Base-by-base conservation (phyloP, 352 stramenopile genomes). In the Phytopythium aichiense region DNA sequence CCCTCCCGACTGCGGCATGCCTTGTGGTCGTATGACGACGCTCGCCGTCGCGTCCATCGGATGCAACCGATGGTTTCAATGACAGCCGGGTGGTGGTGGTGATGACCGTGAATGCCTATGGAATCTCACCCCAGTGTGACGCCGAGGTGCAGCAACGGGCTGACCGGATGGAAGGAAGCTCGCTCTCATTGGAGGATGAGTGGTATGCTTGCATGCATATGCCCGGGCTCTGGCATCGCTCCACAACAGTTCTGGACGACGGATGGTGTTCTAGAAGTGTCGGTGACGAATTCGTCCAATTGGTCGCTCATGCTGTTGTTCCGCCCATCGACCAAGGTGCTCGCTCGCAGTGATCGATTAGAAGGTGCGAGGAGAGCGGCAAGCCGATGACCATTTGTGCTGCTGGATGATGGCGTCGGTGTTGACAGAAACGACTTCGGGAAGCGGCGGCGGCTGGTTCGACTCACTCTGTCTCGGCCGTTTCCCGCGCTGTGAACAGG, bases 401-500 rank as follows among this genome's bases (percentile, higher is more conserved):
- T 54, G 46, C 46, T 53, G 46, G 20, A 11, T 28, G 20, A 11
- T 25, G 20, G n/a, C 20, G 16, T 25, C 6, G 20, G 42, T 25
- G 42, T 49, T 49, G 42, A 35, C 22, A 53, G 46, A 35, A 53
- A 53, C 23, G 46, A 30, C 46, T 33, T 35, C 5, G 13, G 30
- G 46, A 53, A 35, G 22, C 46, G 46, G 13, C 46, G 46, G 35
- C 35, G 12, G 12, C 5, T 2, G 35, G 8, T 40, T 40, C 6
- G 11, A 5, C 23, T 28, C 16, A 8, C 22, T 6, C 7, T 31
- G 2, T 16, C 46, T 4, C 20, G 28, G 30, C 23, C 50, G 30
- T 43, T 43, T 56, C 18, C 30, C 25, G 6, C 30, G 50, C 22
- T 28, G 30, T 33, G 50, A 56, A 56, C 50, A 56, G 50, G 28